Evolutionary conservation across 305 asterid genomes (phyloP).

Genomic region (Solanum hybrid): DNA sequence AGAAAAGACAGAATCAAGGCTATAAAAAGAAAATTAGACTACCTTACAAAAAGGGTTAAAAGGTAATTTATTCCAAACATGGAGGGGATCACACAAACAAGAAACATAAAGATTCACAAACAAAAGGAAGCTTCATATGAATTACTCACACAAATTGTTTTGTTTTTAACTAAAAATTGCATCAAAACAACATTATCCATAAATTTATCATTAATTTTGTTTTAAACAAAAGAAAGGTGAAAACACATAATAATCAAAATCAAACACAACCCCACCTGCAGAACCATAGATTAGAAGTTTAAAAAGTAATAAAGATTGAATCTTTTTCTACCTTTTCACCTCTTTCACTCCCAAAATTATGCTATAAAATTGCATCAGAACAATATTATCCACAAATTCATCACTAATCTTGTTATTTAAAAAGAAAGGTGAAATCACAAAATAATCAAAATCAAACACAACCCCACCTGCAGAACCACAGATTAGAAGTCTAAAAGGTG

Average conservation of each 20-base stretch:
- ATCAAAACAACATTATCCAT: not conserved
- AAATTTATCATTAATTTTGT: not conserved
- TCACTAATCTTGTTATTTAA: not conserved
- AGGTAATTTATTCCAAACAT: constrained; percentile 7
- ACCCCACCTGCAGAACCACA: constrained; percentile 7
- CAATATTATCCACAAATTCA: not conserved
- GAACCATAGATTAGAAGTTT: not conserved
- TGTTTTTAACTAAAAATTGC: not conserved
- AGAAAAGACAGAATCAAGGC: constrained; percentile 16
- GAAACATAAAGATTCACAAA: not conserved
- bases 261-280: constrained; percentile 5
- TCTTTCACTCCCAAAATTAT: constrained; percentile 6
- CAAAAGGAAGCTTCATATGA: not conserved
- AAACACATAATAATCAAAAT: not conserved
- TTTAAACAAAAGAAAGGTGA: not conserved
- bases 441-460: not conserved
- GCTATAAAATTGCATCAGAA: not conserved
- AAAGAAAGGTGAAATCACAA: not conserved
- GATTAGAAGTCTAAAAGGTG: not conserved
- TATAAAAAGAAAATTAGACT: not conserved
- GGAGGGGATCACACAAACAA: not conserved
- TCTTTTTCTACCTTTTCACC: not conserved
- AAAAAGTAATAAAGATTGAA: constrained; percentile 6
- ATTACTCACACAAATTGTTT: not conserved
- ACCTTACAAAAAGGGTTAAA: not conserved